Conservation (phyloP, 2,329 filamentous ascomycete genomes). For the Aspergillus awamori region DNA sequence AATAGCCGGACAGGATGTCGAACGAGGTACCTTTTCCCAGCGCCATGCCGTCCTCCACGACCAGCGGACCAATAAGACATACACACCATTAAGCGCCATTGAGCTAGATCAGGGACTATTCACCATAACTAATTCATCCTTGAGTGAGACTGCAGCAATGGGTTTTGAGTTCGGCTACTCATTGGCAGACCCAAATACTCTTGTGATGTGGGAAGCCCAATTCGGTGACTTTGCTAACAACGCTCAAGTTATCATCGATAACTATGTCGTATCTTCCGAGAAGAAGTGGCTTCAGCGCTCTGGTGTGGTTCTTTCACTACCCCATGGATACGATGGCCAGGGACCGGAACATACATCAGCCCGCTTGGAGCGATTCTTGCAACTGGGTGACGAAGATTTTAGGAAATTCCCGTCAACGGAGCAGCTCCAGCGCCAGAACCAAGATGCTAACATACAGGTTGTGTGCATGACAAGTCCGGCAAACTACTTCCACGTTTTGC, state of each 20-base stretch:
- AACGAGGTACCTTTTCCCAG: conserved; percentile 99
- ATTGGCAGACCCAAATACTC: conserved; percentile 89
- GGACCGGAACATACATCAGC: conserved; percentile 98
- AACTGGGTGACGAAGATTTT: conserved; percentile 96
- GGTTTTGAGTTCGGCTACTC: conserved; percentile 99
- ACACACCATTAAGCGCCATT: conserved; percentile 87
- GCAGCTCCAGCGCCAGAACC: conserved; percentile 93
- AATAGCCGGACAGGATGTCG: conserved; percentile 97
- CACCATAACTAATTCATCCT: conserved; percentile 94
- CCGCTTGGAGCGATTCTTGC: conserved; percentile 94
- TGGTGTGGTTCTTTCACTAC: conserved; percentile 91
- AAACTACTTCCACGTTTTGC: conserved; percentile 94
- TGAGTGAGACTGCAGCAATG: conserved; percentile 72
- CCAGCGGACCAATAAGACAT: conserved; percentile 89
- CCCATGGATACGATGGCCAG: conserved; percentile 97
- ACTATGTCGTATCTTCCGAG: conserved; percentile 97
- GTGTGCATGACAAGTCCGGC: conserved; percentile 92
- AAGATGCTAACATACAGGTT: conserved; percentile 99
- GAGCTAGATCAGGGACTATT: conserved; percentile 92
- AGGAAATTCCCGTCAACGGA: conserved; percentile 85
- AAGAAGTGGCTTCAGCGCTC: conserved; percentile 99
- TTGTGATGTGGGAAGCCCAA: conserved; percentile 99
- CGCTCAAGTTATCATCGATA: conserved; percentile 97
- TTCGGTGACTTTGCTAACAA: conserved; percentile 99
- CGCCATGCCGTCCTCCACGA: conserved; percentile 97